Evolutionary conservation across 345 rosid genomes (phyloP).

Genomic region (Acer negundo): DNA sequence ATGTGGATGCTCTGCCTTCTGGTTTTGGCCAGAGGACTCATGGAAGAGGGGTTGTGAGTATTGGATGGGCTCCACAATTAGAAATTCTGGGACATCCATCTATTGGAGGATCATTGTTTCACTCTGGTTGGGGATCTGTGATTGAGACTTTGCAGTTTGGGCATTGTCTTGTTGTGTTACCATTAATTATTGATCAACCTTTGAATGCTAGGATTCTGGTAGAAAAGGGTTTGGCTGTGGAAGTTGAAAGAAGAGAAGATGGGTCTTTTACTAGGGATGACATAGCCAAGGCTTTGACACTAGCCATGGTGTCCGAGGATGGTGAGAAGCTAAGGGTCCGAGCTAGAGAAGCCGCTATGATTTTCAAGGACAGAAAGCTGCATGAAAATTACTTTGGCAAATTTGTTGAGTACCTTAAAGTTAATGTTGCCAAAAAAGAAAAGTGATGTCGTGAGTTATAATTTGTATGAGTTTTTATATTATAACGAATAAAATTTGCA

Average conservation of each 20-base stretch:
- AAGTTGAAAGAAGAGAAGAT: constrained; percentile 27
- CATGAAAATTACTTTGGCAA: constrained; percentile 15
- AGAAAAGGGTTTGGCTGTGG: constrained; percentile 30
- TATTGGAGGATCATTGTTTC: constrained; percentile 31
- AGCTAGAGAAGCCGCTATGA: constrained; percentile 21
- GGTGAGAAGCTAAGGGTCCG: constrained; percentile 11
- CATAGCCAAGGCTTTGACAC: constrained; percentile 22
- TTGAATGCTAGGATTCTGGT: constrained; percentile 28
- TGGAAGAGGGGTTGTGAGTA: constrained; percentile 17
- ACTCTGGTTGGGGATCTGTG: constrained; percentile 32
- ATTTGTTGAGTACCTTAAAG: constrained; percentile 26
- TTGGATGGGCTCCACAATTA: constrained; percentile 37
- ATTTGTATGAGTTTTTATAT: too few species aligned
- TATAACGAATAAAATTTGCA: too few species aligned
- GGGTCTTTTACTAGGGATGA: constrained; percentile 26
- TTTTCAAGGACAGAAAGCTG: constrained; percentile 21
- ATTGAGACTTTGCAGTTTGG: constrained; percentile 33
- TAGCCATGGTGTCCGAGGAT: constrained; percentile 25
- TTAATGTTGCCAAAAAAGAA: background rate
- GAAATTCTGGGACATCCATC: constrained; percentile 27
- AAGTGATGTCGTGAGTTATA: too few species aligned
- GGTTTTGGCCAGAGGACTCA: constrained; percentile 16
- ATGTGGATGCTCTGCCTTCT: constrained; percentile 22
- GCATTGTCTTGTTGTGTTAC: constrained; percentile 22
- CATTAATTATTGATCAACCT: constrained; percentile 29